Base-by-base conservation (phyloP, 2,329 filamentous ascomycete genomes). In the Neonectria hederae region DNA sequence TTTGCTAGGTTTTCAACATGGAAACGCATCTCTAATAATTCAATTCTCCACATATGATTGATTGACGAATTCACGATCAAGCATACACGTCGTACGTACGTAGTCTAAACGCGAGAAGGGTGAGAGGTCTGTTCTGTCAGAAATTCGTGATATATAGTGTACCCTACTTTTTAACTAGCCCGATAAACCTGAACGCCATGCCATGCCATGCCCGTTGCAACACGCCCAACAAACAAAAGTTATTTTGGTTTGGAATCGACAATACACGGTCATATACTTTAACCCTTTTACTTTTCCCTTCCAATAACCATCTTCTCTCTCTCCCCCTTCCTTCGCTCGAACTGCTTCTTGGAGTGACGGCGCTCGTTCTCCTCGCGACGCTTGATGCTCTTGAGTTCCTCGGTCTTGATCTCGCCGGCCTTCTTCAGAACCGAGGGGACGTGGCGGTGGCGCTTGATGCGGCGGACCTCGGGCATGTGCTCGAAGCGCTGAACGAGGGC, bases 401-500 rank as follows among this genome's bases (percentile, higher is more conserved):
- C 93, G 62, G 83, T 83, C 88, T 99, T 99, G 81, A 98, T 98
- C 83, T 97, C 92, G 53, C 87, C 89, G 4, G 95, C 95, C 87
- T 97, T 98, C 90, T 97, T 97, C 70, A 98, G 89, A 62, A 94
- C 89, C 84, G 94, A 93, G 21, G 96, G 96, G 66, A 97, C 82
- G 80, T 98, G 96, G 67, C 96, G 89, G 80, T 99, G 96, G 56
- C 94, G 87, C 74, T 90, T 90, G 78, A 99, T 99, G 59, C 97
- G 88, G 73, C 89, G 88, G 71, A 99, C 92, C 81, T 99, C 95
- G 54, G 96, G 96, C 94, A 99, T 97, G 79, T 99, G 96, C 67
- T 89, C 87, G 81, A 94, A 99, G 68, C 94, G 85, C 74, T 93
- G 85, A 74, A 93, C 89, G 63, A 99, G 83, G 11, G 94, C 90